Base-by-base conservation (phyloP, 306 rosid species). In the Lathyrus tuberosus region DNA sequence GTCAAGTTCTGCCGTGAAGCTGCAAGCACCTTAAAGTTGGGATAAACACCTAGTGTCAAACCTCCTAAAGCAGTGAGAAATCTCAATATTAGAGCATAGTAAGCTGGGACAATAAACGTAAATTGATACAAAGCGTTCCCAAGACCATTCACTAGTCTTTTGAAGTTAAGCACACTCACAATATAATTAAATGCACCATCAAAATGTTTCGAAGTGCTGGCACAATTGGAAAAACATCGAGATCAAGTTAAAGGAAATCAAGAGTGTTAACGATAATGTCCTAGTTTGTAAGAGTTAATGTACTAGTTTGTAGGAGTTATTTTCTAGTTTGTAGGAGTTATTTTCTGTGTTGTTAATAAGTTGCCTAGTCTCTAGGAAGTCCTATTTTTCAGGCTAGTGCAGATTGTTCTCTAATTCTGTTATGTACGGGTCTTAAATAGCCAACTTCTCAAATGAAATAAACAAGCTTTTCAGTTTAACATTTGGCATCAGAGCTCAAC, bases 151-250 rank as follows among this genome's bases (percentile, higher is more conserved):
- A 91, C 93, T 58, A 91, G 73, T 33, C 96, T 91, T 86, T 88
- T 91, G 85, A 91, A 91, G 86, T 91, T 91, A 43, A 91, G 88
- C 85, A 88, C 97, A 80, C 97, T 91, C 74, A 91, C 96, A 65
- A 96, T 86, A 37, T 84, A 86, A 84, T 80, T 84, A 57, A 91
- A 94, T 2, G 96, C 96, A 79, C 85, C 94, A 33, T 91, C 97
- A 89, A 91, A 79, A 91, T 87, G 81, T 85, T 71, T 48, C 86
- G 85, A 15, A 91, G 91, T 14, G 96, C 97, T 1, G 97, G 97
- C 31, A 91, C 89, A 81, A 91, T 91, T 15, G 96, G 96, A 78
- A 94, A 70, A 46, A 91, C 94, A 72, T 91, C 96, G 17, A 89
- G 92, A 73, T 91, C 94, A 58, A 84, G 82, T 38, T 88, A 70